Evolutionary conservation across 176 grass and related monocot species (phyloP), one percentile per base, ranked within the genome.

Genomic region (Oryza glaberrima): DNA sequence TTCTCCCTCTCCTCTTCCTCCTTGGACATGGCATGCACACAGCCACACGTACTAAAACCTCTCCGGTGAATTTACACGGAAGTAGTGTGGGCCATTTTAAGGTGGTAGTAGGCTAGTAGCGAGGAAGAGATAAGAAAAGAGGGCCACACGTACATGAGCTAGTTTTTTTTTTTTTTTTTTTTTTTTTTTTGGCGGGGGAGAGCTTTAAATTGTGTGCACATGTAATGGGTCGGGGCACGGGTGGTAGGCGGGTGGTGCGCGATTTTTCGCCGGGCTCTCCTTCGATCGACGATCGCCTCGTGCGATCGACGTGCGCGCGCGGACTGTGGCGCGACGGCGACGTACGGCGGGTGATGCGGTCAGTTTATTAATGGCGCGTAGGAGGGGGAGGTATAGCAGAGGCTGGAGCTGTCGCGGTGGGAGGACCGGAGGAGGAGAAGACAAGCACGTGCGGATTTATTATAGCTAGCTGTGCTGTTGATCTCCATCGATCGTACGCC

Each of bases 71-170:
- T 78, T 63, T 88, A 77, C 65, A 51, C 65, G 38, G 81, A 73
- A 45, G 35, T 35, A 4, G 34, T 3, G 35, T 32, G 72, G 82
- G 77, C 56, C 75, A 70, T 54, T 54, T 36, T 19, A 83, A 73
- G 48, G 43, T 70, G 19, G 17, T 60, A 58, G 52, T 6, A 6
- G 80, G 28, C 28, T 28, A 28, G 34, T 38, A 34, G 80, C 46
- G 16, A 9, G 65, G 84, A 93, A 86, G 85, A 80, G 93, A 98
- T 95, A 95, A 95, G 93, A 82, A 90, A 95, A 92, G 74, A 94
- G 88, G 91, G 86, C 96, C 93, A 95, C 96, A 85, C 89, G 92
- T 85, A 89, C 65, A 83, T 58, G 84, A 81, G 69, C 1, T 28
- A 10, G 34, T n/a, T 13, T 12, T 12, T 15, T 30, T 30, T 30